Conservation (phyloP, 768 basidiomycete genomes). For the Auriscalpium microsporum region DNA sequence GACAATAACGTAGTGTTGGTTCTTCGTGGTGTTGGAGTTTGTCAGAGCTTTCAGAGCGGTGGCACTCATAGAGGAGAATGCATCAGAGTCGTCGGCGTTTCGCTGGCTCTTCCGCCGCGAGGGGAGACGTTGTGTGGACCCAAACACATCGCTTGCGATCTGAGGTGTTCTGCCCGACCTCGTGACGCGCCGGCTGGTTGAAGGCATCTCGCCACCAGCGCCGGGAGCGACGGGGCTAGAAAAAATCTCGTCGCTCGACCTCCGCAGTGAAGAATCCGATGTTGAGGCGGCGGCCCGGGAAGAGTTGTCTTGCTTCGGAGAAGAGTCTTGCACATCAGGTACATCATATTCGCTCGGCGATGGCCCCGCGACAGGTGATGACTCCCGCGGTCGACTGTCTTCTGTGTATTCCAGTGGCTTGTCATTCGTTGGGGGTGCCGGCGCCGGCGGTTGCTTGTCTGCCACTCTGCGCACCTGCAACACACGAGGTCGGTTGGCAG, state of each 20-base stretch:
- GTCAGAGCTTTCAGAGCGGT: constrained; percentile 65
- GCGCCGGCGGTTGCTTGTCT: background rate
- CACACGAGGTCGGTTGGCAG: background rate
- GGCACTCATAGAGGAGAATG: constrained; percentile 60
- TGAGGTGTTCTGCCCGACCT: constrained; percentile 34
- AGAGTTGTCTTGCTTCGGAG: too few species aligned
- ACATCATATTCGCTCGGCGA: too few species aligned
- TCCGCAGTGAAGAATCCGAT: too few species aligned
- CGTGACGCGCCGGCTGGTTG: background rate
- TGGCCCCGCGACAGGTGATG: too few species aligned
- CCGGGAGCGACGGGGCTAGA: background rate
- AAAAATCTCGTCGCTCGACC: too few species aligned
- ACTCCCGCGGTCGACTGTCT: too few species aligned
- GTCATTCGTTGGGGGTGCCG: background rate
- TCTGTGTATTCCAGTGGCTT: too few species aligned
- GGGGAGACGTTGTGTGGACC: constrained; percentile 6
- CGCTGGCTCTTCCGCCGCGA: constrained; percentile 2
- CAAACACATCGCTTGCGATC: constrained; percentile 33
- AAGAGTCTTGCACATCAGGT: too few species aligned
- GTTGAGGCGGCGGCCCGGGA: too few species aligned
- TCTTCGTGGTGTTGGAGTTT: constrained; percentile 59
- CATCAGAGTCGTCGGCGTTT: constrained; percentile 25
- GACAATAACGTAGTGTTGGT: constrained; percentile 57
- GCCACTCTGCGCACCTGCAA: background rate
- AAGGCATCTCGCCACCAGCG: background rate